phyloP scores from a whole-genome alignment of 75 land plant species.

The Chamaecyparis obtusa region DNA sequence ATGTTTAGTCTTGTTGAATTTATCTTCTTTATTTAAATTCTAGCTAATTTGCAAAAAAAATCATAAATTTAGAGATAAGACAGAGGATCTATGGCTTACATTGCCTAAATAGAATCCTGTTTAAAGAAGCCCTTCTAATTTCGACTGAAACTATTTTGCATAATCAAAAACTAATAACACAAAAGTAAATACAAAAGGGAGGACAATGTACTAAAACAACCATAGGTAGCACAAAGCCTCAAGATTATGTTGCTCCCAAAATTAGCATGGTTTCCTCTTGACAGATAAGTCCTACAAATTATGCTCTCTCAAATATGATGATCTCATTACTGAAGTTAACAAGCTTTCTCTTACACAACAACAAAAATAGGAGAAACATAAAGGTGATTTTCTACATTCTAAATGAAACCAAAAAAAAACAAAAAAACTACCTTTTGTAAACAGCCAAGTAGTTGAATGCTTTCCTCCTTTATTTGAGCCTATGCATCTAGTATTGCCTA shows the following conservation, averaged over 20 bases:
- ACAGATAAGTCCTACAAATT: neutral
- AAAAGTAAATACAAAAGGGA: neutral
- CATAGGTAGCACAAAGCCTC: neutral
- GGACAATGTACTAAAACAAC: neutral
- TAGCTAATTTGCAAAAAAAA: too few relatives aligned
- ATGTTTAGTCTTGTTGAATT: neutral
- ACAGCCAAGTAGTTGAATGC: slow-evolving; percentile 33
- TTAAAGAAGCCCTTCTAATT: too few relatives aligned
- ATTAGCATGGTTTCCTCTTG: neutral
- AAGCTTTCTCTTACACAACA: neutral
- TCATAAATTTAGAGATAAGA: too few relatives aligned
- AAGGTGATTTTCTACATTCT: neutral
- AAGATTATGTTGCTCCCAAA: neutral
- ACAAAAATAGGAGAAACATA: neutral
- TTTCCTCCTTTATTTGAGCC: slow-evolving; percentile 61
- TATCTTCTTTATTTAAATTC: too few relatives aligned
- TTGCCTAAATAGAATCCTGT: too few relatives aligned
- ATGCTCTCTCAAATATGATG: neutral
- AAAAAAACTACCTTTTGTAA: slow-evolving; percentile 38
- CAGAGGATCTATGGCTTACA: too few relatives aligned
- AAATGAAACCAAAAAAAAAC: neutral
- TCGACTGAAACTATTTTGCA: neutral
- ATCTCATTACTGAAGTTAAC: neutral
- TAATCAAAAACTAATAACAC: neutral
- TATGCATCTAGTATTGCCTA: slow-evolving; percentile 49